Base-by-base conservation (phyloP, 2,329 filamentous ascomycete genomes). In the Penicillium expansum region DNA sequence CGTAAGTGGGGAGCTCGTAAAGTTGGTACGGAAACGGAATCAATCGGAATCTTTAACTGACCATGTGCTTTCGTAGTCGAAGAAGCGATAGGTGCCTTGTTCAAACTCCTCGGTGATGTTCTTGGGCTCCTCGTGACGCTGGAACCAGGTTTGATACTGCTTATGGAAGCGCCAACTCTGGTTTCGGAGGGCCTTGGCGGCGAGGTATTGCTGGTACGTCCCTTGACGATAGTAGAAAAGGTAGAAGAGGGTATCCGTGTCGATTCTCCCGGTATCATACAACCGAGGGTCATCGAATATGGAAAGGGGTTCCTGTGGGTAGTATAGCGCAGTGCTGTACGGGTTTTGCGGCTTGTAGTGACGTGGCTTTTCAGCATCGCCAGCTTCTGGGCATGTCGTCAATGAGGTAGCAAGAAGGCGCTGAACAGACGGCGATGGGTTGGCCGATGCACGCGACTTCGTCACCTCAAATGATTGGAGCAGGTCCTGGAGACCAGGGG, bases 101-200 rank as follows among this genome's bases (percentile, higher is more conserved):
- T 99, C 94, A 71, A 91, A 97, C 77, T 99, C 94, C 76, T 99
- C 94, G 0, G 94, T 97, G 70, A 99, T 99, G 67, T 87, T 92
- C 81, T 99, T 99, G 18, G 94, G 94, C 79, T 99, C 94, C 72
- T 99, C 94, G 66, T 99, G 94, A 50, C 94, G 85, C 76, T 99
- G 94, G 71, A 99, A 99, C 94, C 94, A 99, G 1, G 94, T 99
- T 76, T 96, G 94, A 72, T 99, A 99, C 75, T 97, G 94, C 81
- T 99, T 99, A 79, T 99, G 94, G 74, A 99, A 99, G 55, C 94
- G 85, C 94, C 94, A 99, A 76, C 92, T 97, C 76, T 99, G 94
- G 64, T 93, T 90, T 78, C 99, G 99, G 51, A 99, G 80, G n/a
- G 94, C 91, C 76, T 96, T 96, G 14, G 94, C 94, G 1, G 94